Base-by-base conservation (phyloP, 179 eudicot species). In the Gypsophila paniculata region DNA sequence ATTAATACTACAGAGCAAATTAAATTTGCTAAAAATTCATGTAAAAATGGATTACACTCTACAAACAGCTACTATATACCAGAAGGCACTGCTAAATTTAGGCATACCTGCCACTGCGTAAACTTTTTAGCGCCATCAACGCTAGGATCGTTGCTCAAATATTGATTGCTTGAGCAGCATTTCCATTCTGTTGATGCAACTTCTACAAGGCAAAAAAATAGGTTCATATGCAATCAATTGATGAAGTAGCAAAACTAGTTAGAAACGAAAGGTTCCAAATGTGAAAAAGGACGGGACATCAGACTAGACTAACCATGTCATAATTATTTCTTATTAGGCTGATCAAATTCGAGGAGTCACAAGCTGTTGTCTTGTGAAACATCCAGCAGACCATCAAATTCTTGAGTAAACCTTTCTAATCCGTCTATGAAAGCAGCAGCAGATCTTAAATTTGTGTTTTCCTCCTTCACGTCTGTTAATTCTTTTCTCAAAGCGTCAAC, bases 381-480 rank as follows among this genome's bases (percentile, higher is more conserved):
- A 55, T 54, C 74, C 6, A 18, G 4, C 69, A 59, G 32, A 9
- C 54, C 74, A 23, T 67, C 23, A 21, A 23, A 49, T 32, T 62
- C 60, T 19, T 65, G 44, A 7, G 62, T 57, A 11, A 72, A 25
- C 58, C 34, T 75, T 46, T 78, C 82, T 21, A 81, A 14, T 8
- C 52, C 39, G 68, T 69, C 71, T 6, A 70, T 26, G 38, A 70
- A 60, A 44, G 38, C 66, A 25, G 70, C 44, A 25, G 62, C 60
- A 3, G 65, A 61, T 0, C 75, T 63, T 53, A 72, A 46, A n/a
- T 6, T 23, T 23, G 63, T 58, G 54, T 75, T 78, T 59, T 86
- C 85, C 67, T 36, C 63, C 75, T 81, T 88, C 68, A 85, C 61
- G 2, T 76, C 77, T 23, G 76, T 86, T 60, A 79, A 67, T 80